Percentiles rank a stretch among this genome's conserved stretches.
phyloP scores from a whole-genome alignment of 805 yeast species.

The Candida ovalis region DNA sequence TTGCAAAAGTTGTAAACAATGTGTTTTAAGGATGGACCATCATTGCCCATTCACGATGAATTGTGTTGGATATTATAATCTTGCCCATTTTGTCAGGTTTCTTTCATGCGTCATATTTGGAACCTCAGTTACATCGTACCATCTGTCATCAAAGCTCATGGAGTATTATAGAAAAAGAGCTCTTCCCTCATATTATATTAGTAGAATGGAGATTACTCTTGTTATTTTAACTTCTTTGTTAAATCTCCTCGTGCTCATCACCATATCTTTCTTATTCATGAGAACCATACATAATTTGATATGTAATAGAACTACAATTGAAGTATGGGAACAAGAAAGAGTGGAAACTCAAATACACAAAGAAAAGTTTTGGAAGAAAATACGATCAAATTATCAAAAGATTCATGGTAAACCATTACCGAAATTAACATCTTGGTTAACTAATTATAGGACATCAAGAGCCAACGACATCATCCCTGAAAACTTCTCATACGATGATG shows the following conservation, averaged over 20 bases:
- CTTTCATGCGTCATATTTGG: slow-evolving; percentile 59
- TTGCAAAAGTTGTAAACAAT: slow-evolving; percentile 69
- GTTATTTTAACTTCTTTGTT: slow-evolving; percentile 53
- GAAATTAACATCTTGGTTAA: slow-evolving; percentile 43
- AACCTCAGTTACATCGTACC: slow-evolving; percentile 42
- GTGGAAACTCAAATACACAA: slow-evolving; percentile 60
- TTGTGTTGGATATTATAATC: slow-evolving; percentile 78
- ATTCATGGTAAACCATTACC: slow-evolving; percentile 40
- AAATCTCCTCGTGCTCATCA: slow-evolving; percentile 53
- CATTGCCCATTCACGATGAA: slow-evolving; percentile 93
- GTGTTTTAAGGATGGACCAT: slow-evolving; percentile 90
- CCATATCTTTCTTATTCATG: slow-evolving; percentile 55
- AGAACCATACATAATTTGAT: slow-evolving; percentile 57
- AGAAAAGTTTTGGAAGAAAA: slow-evolving; percentile 49
- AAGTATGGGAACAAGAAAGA: slow-evolving; percentile 88
- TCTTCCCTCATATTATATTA: slow-evolving; percentile 53
- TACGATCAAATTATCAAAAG: slow-evolving; percentile 39
- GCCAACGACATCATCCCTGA: slow-evolving; percentile 20
- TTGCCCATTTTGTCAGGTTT: slow-evolving; percentile 79
- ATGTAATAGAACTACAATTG: slow-evolving; percentile 83
- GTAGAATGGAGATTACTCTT: slow-evolving; percentile 48
- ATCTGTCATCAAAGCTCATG: slow-evolving; percentile 38
- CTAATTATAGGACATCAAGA: background rate
- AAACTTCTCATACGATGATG: slow-evolving; percentile 52
- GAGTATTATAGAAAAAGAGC: slow-evolving; percentile 45